These are phyloP conservation scores for Blastobotrys raffinosifermentans DNA, from an alignment of 1,139 yeast species.

Conservation along the genomic window DNA sequence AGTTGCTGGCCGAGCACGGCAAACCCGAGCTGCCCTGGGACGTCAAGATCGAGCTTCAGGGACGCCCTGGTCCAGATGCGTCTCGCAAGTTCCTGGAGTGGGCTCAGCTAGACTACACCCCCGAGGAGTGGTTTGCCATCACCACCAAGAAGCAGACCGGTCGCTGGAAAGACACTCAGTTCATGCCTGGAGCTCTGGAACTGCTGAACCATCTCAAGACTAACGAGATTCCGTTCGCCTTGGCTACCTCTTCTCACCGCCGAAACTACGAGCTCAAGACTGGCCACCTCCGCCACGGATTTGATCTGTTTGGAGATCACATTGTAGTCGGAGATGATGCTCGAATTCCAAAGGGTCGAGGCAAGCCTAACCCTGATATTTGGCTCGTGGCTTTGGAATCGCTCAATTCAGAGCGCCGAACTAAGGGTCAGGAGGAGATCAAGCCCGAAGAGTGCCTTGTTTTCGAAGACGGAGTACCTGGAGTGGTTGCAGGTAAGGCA, in stretches of 20 bases:
- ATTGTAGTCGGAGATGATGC: slow-evolving; percentile 85
- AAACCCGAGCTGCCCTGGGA: slow-evolving; percentile 87
- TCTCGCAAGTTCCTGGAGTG: slow-evolving; percentile 59
- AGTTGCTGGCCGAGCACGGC: slow-evolving; percentile 57
- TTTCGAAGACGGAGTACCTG: slow-evolving; percentile 93
- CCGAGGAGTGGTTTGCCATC: slow-evolving; percentile 51
- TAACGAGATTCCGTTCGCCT: slow-evolving; percentile 66
- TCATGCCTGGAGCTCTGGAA: slow-evolving; percentile 82
- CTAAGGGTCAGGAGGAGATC: slow-evolving; percentile 40
- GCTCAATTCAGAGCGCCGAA: slow-evolving; percentile 45
- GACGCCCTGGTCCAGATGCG: slow-evolving; percentile 73
- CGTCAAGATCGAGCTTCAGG: slow-evolving; percentile 77
- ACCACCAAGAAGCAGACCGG: slow-evolving; percentile 50
- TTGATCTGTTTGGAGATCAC: slow-evolving; percentile 58
- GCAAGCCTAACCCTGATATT: slow-evolving; percentile 91
- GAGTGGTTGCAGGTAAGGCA: slow-evolving; percentile 73
- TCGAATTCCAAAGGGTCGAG: slow-evolving; percentile 74
- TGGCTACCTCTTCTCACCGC: slow-evolving; percentile 81
- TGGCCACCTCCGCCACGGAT: slow-evolving; percentile 53
- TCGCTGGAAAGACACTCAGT: slow-evolving; percentile 58
- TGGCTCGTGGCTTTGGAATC: slow-evolving; percentile 76
- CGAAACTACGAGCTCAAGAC: slow-evolving; percentile 64
- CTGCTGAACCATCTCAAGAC: slow-evolving; percentile 48
- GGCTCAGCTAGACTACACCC: slow-evolving; percentile 60
- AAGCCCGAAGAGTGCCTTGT: slow-evolving; percentile 73